A percentile compares a stretch with the other conserved stretches of the same genome.
Evolutionary conservation across 2,329 filamentous ascomycete species (phyloP).

Genomic region (Trichoderma aggressivum): DNA sequence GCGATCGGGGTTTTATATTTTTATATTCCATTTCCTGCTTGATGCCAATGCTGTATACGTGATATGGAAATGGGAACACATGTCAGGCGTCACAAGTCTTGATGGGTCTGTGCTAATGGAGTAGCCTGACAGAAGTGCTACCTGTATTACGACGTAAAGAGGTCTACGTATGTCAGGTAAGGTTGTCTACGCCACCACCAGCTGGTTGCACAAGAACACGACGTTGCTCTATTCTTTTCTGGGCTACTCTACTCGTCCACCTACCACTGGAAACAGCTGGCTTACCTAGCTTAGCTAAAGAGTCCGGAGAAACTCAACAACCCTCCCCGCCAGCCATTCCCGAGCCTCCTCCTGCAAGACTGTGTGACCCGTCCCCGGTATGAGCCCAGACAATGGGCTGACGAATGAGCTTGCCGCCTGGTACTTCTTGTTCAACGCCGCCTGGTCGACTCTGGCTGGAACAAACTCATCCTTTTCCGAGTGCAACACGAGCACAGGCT

Average conservation of each 20-base stretch:
- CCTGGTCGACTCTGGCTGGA: slow-evolving; percentile 55
- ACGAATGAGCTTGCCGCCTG: slow-evolving; percentile 42
- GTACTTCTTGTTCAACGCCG: slow-evolving; percentile 57
- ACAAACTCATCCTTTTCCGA: slow-evolving; percentile 66
- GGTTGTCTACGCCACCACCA: background rate
- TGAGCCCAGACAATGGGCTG: slow-evolving; percentile 50
- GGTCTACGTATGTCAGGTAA: background rate
- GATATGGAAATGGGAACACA: background rate
- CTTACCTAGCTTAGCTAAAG: background rate
- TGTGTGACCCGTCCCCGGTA: slow-evolving; percentile 51
- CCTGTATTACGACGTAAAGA: background rate
- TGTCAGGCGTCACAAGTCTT: background rate
- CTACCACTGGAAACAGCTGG: background rate
- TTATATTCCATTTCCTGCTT: background rate
- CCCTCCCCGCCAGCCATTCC: slow-evolving; percentile 47
- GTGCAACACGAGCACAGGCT: slow-evolving; percentile 61
- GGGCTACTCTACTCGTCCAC: background rate
- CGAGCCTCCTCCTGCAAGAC: slow-evolving; percentile 46
- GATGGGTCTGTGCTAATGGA: background rate
- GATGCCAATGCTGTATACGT: background rate
- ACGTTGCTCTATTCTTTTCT: background rate
- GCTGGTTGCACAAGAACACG: background rate
- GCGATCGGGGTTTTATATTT: background rate
- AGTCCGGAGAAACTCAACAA: slow-evolving; percentile 44
- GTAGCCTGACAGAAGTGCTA: background rate